Evolutionary conservation across 768 basidiomycete genomes (phyloP).

Genomic region (Leucosporidium yakuticum): DNA sequence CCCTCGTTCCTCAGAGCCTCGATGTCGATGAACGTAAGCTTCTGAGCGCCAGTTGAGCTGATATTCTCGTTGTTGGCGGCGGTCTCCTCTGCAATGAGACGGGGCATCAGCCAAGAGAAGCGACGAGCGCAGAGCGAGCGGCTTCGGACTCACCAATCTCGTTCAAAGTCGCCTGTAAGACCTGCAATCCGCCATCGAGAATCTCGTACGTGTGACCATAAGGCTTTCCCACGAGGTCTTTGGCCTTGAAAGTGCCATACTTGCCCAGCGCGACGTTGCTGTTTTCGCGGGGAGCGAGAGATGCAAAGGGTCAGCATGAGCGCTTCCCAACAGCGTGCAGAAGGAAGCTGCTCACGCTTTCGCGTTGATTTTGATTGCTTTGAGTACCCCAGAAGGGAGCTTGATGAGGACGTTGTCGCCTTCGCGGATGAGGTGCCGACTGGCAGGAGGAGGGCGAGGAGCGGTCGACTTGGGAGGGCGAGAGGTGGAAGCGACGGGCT

Average conservation of each 20-base stretch:
- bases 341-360: slow-evolving; percentile 52
- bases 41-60: slow-evolving; percentile 57
- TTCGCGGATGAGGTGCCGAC: slow-evolving; percentile 49
- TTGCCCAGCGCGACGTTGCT: slow-evolving; percentile 74
- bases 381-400: slow-evolving; percentile 72
- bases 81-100: slow-evolving; percentile 62
- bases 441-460: not conserved
- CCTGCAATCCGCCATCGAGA: slow-evolving; percentile 56
- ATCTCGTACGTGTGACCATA: slow-evolving; percentile 90
- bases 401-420: slow-evolving; percentile 74
- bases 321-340: not conserved
- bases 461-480: not conserved
- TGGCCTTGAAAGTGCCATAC: slow-evolving; percentile 70
- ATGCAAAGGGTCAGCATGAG: not conserved
- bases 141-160: slow-evolving; percentile 63
- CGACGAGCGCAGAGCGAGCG: slow-evolving; percentile 33
- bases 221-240: slow-evolving; percentile 67
- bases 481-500: not conserved
- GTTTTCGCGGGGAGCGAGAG: slow-evolving; percentile 1
- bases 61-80: slow-evolving; percentile 96
- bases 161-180: slow-evolving; percentile 58
- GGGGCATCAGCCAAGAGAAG: slow-evolving; percentile 31
- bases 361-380: slow-evolving; percentile 64
- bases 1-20: slow-evolving; percentile 74
- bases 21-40: slow-evolving; percentile 76